Conservation (phyloP, 2,329 filamentous ascomycete species). For the Colletotrichum filicis region DNA sequence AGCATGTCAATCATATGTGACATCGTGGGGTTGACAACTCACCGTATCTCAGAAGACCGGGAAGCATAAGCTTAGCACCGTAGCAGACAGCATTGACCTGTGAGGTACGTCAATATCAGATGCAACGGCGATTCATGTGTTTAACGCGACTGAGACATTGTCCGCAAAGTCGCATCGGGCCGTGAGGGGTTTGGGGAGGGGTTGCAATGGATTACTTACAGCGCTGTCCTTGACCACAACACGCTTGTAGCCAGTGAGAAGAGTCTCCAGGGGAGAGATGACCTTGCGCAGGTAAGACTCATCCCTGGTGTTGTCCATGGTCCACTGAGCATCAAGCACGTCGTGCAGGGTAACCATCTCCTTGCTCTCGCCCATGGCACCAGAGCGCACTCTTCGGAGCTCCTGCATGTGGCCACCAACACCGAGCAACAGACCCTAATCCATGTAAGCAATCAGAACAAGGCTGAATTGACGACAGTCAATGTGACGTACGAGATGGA, state of each 20-base stretch:
- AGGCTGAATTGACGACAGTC: constrained; percentile 54
- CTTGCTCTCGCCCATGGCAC: constrained; percentile 93
- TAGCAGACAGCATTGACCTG: constrained; percentile 95
- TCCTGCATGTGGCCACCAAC: constrained; percentile 99
- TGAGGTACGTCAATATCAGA: constrained; percentile 17
- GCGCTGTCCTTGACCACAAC: constrained; percentile 97
- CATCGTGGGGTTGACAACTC: constrained; percentile 47
- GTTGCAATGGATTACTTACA: constrained; percentile 27
- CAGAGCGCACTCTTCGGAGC: constrained; percentile 90
- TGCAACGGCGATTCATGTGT: not conserved
- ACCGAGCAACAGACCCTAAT: constrained; percentile 71
- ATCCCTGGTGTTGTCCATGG: constrained; percentile 90
- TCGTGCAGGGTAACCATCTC: constrained; percentile 94
- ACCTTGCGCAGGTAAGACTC: constrained; percentile 92
- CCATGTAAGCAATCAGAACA: constrained; percentile 21
- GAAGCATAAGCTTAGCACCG: constrained; percentile 98
- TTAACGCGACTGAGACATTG: constrained; percentile 3
- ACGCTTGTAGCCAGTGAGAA: constrained; percentile 93
- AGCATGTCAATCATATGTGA: constrained; percentile 40
- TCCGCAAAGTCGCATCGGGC: constrained; percentile 22
- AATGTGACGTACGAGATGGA: constrained; percentile 70
- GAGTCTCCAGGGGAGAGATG: constrained; percentile 91
- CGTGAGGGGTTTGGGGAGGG: not conserved
- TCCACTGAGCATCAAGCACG: constrained; percentile 95
- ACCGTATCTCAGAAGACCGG: constrained; percentile 92